These are phyloP conservation scores for Penicillium psychrosexuale DNA, from an alignment of 2,329 filamentous ascomycete species.

Conservation along the genomic window DNA sequence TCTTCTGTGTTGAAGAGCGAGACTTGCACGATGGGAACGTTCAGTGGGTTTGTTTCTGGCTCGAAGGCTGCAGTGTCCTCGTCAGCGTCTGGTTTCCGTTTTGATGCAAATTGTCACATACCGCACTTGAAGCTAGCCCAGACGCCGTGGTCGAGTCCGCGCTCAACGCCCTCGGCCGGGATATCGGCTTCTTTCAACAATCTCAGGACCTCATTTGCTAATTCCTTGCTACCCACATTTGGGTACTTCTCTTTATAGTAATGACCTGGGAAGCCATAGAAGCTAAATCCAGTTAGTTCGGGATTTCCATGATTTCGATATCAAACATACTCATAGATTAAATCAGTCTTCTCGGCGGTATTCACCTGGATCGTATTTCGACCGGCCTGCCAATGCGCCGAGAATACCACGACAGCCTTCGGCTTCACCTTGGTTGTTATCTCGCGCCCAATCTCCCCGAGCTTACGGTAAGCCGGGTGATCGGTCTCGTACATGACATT, in stretches of 20 bases:
- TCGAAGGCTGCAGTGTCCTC: slow-evolving; percentile 52
- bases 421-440: slow-evolving; percentile 69
- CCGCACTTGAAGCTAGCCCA: slow-evolving; percentile 64
- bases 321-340: slow-evolving; percentile 63
- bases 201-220: slow-evolving; percentile 59
- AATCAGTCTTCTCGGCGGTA: slow-evolving; percentile 58
- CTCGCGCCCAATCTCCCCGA: slow-evolving; percentile 64
- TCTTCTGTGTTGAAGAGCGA: slow-evolving; percentile 65
- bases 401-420: slow-evolving; percentile 71
- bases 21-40: slow-evolving; percentile 68
- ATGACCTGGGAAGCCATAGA: slow-evolving; percentile 67
- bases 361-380: slow-evolving; percentile 62
- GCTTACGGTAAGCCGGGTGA: slow-evolving; percentile 64
- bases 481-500: slow-evolving; percentile 65
- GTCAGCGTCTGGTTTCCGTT: background rate
- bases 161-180: slow-evolving; percentile 55
- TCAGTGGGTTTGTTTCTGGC: slow-evolving; percentile 59
- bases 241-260: slow-evolving; percentile 68
- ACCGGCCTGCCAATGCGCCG: slow-evolving; percentile 69
- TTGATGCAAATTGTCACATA: slow-evolving; percentile 27
- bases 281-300: slow-evolving; percentile 43
- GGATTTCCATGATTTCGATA: background rate
- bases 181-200: slow-evolving; percentile 58
- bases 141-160: slow-evolving; percentile 72
- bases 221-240: slow-evolving; percentile 57